These are phyloP conservation scores for Canavalia gladiata DNA, from an alignment of 306 rosid species.

Conservation along the genomic window DNA sequence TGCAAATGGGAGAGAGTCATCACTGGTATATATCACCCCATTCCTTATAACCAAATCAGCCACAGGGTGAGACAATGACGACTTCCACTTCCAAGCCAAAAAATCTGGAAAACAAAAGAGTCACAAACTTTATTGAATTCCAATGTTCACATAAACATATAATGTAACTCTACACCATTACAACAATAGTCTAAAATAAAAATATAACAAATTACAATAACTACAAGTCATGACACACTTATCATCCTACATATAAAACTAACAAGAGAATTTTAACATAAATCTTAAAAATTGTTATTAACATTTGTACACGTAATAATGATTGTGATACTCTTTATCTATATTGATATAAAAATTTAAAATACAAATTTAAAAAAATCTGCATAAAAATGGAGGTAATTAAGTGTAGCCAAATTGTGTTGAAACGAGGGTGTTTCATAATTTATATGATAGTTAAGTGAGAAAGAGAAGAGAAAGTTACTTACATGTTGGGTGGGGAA, in stretches of 20 bases:
- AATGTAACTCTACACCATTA: not conserved
- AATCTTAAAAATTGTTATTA: not conserved
- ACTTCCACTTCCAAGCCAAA: slow-evolving; percentile 46
- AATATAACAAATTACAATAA: not conserved
- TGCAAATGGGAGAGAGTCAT: slow-evolving; percentile 78
- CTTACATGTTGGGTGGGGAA: slow-evolving; percentile 12
- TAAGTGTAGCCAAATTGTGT: too few relatives aligned
- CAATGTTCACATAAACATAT: not conserved
- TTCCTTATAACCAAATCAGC: slow-evolving; percentile 74
- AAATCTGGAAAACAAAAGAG: slow-evolving; percentile 35
- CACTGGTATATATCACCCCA: slow-evolving; percentile 74
- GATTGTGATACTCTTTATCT: not conserved
- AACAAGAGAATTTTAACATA: not conserved
- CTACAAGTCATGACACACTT: not conserved
- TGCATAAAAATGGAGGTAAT: not conserved
- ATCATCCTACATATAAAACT: not conserved
- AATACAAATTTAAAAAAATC: not conserved
- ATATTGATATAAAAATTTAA: not conserved
- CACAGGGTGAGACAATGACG: slow-evolving; percentile 23
- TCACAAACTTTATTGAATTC: not conserved
- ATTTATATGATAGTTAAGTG: not conserved
- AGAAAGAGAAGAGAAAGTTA: not conserved
- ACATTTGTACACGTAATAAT: not conserved
- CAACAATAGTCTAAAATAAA: not conserved
- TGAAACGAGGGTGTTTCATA: not conserved